These are phyloP conservation scores for Mycotypha africana DNA, from an alignment of 371 early-diverging fungal genomes.

Conservation along the genomic window DNA sequence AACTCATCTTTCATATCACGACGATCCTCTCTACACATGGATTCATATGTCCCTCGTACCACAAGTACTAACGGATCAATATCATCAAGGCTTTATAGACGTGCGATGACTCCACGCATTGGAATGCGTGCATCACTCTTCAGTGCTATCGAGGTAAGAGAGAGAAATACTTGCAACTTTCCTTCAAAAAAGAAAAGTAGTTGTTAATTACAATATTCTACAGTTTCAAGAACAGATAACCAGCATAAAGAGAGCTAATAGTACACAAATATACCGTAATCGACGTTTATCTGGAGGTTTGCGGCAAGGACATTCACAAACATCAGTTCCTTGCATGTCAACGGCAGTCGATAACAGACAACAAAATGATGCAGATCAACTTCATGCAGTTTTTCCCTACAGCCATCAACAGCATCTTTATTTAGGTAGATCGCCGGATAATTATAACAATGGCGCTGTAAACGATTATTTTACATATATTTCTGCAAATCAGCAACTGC, in stretches of 20 bases:
- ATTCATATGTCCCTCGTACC: slow-evolving; percentile 24
- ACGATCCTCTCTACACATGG: slow-evolving; percentile 29
- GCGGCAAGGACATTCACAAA: slow-evolving; percentile 6
- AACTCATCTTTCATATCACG: slow-evolving; percentile 21
- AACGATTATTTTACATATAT: slow-evolving; percentile 39
- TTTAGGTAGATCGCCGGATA: too few relatives aligned
- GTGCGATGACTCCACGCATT: slow-evolving; percentile 36
- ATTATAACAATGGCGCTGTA: too few relatives aligned
- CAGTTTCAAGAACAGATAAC: slow-evolving; percentile 37
- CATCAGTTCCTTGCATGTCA: slow-evolving; percentile 18
- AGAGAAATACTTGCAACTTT: too few relatives aligned
- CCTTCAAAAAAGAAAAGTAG: too few relatives aligned
- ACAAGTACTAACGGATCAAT: slow-evolving; percentile 36
- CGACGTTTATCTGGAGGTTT: slow-evolving; percentile 1
- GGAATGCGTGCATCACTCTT: slow-evolving; percentile 41
- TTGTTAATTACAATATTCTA: too few relatives aligned
- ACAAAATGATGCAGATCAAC: slow-evolving; percentile 14
- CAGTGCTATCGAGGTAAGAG: slow-evolving; percentile 43
- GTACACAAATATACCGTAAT: slow-evolving; percentile 12
- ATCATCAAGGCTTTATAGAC: slow-evolving; percentile 24
- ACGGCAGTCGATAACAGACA: slow-evolving; percentile 6
- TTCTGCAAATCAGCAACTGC: slow-evolving; percentile 15
- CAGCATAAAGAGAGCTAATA: slow-evolving; percentile 26
- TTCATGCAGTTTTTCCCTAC: too few relatives aligned
- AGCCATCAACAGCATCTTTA: too few relatives aligned